Conservation (phyloP, 768 basidiomycete species). For the Basidioascus undulatus region DNA sequence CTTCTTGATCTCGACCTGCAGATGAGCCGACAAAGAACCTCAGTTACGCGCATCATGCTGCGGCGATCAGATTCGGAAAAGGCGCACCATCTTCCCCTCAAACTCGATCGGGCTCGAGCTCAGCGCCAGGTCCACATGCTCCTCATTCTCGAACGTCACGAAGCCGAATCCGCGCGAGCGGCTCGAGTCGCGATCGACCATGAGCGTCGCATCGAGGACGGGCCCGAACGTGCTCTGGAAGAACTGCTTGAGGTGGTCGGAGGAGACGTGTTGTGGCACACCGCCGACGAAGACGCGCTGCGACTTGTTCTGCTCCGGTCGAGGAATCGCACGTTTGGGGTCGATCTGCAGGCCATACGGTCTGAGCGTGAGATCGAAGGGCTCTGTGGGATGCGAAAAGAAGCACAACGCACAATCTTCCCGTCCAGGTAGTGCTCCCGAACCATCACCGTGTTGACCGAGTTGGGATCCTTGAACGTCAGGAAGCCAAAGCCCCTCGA, state of each 20-base stretch:
- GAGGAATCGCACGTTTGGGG: conserved; percentile 94
- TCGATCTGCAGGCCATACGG: conserved; percentile 79
- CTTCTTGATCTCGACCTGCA: conserved; percentile 84
- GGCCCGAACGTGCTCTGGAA: conserved; percentile 86
- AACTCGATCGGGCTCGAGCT: conserved; percentile 72
- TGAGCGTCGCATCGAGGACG: conserved; percentile 93
- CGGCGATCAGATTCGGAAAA: background rate
- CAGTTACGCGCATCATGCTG: no score
- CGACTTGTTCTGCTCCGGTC: conserved; percentile 68
- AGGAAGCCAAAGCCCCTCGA: conserved; percentile 95
- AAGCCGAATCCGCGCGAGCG: conserved; percentile 95
- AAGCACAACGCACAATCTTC: conserved; percentile 54
- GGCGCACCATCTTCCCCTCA: conserved; percentile 72
- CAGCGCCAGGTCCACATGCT: conserved; percentile 69
- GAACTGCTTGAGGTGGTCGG: conserved; percentile 76
- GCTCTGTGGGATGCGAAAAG: background rate
- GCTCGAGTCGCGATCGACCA: conserved; percentile 89
- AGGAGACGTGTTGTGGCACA: conserved; percentile 70
- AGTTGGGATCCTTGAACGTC: conserved; percentile 77
- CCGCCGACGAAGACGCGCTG: conserved; percentile 86
- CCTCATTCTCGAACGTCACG: conserved; percentile 70
- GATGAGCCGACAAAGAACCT: background rate
- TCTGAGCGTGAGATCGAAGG: conserved; percentile 1
- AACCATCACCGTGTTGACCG: conserved; percentile 88
- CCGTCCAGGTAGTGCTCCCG: conserved; percentile 87